phyloP scores from a whole-genome alignment of 495 filamentous ascomycete genomes.

The Venustampulla echinocandica region DNA sequence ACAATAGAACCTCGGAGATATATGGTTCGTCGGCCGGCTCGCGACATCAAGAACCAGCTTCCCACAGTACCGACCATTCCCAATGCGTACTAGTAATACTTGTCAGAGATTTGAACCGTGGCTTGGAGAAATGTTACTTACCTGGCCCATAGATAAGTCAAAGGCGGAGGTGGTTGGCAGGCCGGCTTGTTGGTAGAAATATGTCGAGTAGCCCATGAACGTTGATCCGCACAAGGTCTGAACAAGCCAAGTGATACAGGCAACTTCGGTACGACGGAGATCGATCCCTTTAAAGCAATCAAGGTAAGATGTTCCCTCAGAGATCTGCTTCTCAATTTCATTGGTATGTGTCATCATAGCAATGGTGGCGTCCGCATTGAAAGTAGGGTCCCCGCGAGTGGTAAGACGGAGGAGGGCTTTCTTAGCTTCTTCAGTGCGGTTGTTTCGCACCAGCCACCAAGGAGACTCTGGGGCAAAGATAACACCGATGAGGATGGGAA shows the following conservation, averaged over 20 bases:
- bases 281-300: slow-evolving; percentile 64
- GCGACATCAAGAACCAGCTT: slow-evolving; percentile 43
- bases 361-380: slow-evolving; percentile 55
- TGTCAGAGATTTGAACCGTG: too few relatives aligned
- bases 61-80: slow-evolving; percentile 42
- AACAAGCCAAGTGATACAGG: slow-evolving; percentile 59
- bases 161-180: slow-evolving; percentile 45
- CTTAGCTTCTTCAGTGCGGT: slow-evolving; percentile 47
- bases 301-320: slow-evolving; percentile 46
- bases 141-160: slow-evolving; percentile 41
- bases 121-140: too few relatives aligned
- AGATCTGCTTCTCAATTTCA: slow-evolving; percentile 51
- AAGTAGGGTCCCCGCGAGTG: slow-evolving; percentile 39
- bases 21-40: slow-evolving; percentile 41
- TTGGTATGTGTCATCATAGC: slow-evolving; percentile 67
- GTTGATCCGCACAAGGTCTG: slow-evolving; percentile 63
- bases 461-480: slow-evolving; percentile 64
- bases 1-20: slow-evolving; percentile 40
- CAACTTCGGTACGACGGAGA: slow-evolving; percentile 59
- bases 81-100: slow-evolving; percentile 36
- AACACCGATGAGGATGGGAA: slow-evolving; percentile 54
- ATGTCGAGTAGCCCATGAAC: slow-evolving; percentile 60
- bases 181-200: slow-evolving; percentile 63
- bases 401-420: slow-evolving; percentile 50
- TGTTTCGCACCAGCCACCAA: slow-evolving; percentile 65